Evolutionary conservation across 1,284 basidiomycete genomes (phyloP).

Genomic region (Cryptococcus sp.): DNA sequence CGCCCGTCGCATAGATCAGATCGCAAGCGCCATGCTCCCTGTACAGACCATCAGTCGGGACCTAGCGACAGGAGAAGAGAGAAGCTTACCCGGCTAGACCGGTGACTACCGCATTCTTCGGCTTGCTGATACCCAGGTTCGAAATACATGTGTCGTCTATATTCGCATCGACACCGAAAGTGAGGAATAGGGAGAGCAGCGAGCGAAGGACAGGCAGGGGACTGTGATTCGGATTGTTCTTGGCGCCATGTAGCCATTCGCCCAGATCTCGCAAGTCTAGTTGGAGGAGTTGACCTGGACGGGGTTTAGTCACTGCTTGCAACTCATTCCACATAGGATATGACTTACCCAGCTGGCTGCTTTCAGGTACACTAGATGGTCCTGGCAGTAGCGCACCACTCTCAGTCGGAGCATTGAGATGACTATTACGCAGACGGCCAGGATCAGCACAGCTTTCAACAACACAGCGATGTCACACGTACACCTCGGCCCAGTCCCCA

Average conservation of each 20-base stretch:
- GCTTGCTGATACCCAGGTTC: conserved; percentile 48
- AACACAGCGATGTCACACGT: conserved; percentile 8
- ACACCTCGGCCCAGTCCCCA: conserved; percentile 71
- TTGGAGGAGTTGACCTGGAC: conserved; percentile 27
- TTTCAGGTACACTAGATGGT: neutral
- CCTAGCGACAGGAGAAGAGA: conserved; percentile 13
- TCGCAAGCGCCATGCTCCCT: neutral
- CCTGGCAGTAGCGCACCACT: neutral
- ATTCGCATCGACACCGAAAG: conserved; percentile 58
- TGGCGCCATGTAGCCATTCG: conserved; percentile 23
- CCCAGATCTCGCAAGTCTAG: conserved; percentile 34
- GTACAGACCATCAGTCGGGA: no score
- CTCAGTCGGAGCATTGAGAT: neutral
- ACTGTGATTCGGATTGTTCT: conserved; percentile 16
- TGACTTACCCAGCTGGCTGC: conserved; percentile 12
- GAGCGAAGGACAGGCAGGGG: conserved; percentile 33
- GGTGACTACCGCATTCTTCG: conserved; percentile 52
- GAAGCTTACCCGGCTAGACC: conserved; percentile 61
- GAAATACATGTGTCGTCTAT: conserved; percentile 67
- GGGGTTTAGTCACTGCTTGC: neutral
- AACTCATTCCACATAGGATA: neutral
- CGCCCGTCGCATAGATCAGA: conserved; percentile 7
- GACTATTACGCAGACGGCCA: neutral
- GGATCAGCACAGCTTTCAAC: neutral
- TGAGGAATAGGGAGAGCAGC: conserved; percentile 55